Evolutionary conservation across 495 filamentous ascomycete genomes (phyloP).

Genomic region (Neurospora hispaniola): DNA sequence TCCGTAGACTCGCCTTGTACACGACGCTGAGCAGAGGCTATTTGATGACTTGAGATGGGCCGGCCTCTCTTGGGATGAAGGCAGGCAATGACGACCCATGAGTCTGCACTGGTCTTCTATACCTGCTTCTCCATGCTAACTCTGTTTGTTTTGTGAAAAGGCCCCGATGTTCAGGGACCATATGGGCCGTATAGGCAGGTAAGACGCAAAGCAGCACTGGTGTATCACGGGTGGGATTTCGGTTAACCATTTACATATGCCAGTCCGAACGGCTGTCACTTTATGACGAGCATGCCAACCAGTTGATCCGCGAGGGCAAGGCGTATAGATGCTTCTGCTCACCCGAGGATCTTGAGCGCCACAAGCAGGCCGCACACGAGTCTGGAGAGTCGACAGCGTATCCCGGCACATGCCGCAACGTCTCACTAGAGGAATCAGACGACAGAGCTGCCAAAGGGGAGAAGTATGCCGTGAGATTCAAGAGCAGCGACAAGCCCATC

Average conservation of each 20-base stretch:
- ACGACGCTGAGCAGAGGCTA: slow-evolving; percentile 64
- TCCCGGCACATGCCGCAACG: slow-evolving; percentile 61
- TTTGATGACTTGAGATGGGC: slow-evolving; percentile 78
- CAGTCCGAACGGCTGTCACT: slow-evolving; percentile 70
- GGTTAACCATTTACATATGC: not conserved
- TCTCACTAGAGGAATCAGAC: slow-evolving; percentile 58
- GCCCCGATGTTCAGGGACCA: slow-evolving; percentile 67
- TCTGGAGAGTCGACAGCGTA: slow-evolving; percentile 58
- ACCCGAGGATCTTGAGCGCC: slow-evolving; percentile 52
- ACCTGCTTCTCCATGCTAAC: not conserved
- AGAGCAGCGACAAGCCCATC: slow-evolving; percentile 45
- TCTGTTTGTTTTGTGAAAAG: slow-evolving; percentile 27
- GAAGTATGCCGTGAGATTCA: slow-evolving; percentile 67
- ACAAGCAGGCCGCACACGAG: slow-evolving; percentile 48
- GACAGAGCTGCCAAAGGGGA: slow-evolving; percentile 57
- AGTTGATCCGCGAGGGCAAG: slow-evolving; percentile 57
- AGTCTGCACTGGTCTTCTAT: not conserved
- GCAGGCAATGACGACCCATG: slow-evolving; percentile 24
- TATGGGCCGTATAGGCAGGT: slow-evolving; percentile 85
- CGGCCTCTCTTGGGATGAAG: slow-evolving; percentile 91
- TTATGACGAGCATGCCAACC: slow-evolving; percentile 62
- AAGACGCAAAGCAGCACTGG: slow-evolving; percentile 4
- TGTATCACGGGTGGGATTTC: not conserved
- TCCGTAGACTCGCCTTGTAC: slow-evolving; percentile 37
- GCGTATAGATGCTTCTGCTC: slow-evolving; percentile 94